phyloP scores from a whole-genome alignment of 768 basidiomycete genomes.

The Calocybe indica region DNA sequence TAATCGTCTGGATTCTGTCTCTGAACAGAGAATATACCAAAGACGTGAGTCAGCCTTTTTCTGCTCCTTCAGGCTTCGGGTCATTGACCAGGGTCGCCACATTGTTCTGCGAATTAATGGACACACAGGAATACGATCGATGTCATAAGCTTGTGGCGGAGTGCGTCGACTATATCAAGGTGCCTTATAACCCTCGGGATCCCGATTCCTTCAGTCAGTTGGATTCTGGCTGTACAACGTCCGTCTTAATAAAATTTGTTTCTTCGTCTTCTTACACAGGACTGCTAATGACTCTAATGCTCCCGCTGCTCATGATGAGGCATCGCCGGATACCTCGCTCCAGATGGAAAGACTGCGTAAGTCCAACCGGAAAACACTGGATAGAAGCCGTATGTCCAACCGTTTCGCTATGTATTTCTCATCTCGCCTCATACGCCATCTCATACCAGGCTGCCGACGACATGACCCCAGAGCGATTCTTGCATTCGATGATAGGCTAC shows the following conservation, averaged over 20 bases:
- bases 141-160: constrained; percentile 55
- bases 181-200: constrained; percentile 48
- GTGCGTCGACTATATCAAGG: constrained; percentile 53
- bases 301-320: constrained; percentile 82
- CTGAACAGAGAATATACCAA: constrained; percentile 67
- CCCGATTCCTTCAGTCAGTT: constrained; percentile 65
- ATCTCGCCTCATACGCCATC: constrained; percentile 3
- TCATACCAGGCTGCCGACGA: constrained; percentile 43
- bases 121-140: constrained; percentile 62
- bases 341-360: constrained; percentile 65
- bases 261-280: constrained; percentile 30
- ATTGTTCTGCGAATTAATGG: not conserved
- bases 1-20: constrained; percentile 78
- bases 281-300: constrained; percentile 63
- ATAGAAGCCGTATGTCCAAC: constrained; percentile 59
- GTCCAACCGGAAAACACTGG: constrained; percentile 68
- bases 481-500: constrained; percentile 76
- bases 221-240: not conserved
- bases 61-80: constrained; percentile 7
- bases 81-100: not conserved
- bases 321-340: constrained; percentile 73
- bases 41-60: constrained; percentile 36
- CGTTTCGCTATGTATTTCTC: not conserved
- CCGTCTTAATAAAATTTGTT: not conserved
- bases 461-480: constrained; percentile 57